These are phyloP conservation scores for Globisporangium ultimum DNA, from an alignment of 352 stramenopile genomes.

Conservation along the genomic window DNA sequence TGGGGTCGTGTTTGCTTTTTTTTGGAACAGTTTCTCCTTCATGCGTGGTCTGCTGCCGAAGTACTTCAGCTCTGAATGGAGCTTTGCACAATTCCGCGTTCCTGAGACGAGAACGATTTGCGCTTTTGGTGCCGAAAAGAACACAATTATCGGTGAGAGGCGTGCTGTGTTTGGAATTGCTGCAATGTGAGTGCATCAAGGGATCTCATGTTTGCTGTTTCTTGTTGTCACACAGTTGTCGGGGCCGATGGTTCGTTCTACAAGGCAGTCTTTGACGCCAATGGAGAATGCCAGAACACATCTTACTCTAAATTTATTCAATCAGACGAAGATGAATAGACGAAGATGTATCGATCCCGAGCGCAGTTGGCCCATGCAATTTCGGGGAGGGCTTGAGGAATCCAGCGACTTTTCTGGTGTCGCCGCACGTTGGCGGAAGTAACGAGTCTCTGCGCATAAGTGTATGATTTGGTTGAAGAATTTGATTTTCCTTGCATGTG, in stretches of 20 bases:
- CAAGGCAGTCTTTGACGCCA: slow-evolving; percentile 85
- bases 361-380: not conserved
- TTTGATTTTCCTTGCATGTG: slow-evolving; percentile 9
- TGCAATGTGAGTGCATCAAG: not conserved
- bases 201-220: slow-evolving; percentile 12
- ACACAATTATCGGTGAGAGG: slow-evolving; percentile 87
- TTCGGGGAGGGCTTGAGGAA: no score
- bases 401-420: no score
- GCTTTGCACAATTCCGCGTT: slow-evolving; percentile 92
- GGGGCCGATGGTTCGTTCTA: slow-evolving; percentile 87
- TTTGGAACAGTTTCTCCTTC: slow-evolving; percentile 73
- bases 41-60: slow-evolving; percentile 89
- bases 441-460: slow-evolving; percentile 8
- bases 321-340: slow-evolving; percentile 84
- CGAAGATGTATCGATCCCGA: slow-evolving; percentile 1
- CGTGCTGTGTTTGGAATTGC: not conserved
- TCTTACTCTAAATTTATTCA: slow-evolving; percentile 91
- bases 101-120: slow-evolving; percentile 90
- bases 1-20: not conserved
- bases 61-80: slow-evolving; percentile 94
- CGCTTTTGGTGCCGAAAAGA: slow-evolving; percentile 90
- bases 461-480: slow-evolving; percentile 19
- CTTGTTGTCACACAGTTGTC: slow-evolving; percentile 49
- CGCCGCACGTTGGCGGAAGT: not conserved
- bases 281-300: slow-evolving; percentile 86